Conservation (phyloP, 352 stramenopile genomes). For the Globisporangium viniferum region DNA sequence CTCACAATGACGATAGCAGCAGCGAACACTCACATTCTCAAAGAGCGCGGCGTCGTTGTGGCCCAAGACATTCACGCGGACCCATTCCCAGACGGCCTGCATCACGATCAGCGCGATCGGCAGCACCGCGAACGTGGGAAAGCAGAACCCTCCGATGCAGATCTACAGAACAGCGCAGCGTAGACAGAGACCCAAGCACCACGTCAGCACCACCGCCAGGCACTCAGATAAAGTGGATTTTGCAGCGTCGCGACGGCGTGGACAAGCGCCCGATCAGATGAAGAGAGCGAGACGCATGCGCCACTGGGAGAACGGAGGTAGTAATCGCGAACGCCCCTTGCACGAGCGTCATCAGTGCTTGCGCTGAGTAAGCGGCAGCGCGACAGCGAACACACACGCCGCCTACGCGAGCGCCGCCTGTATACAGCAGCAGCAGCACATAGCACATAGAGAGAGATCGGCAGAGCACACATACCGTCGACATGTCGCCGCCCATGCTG, state of each 20-base stretch:
- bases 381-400: not conserved
- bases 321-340: not conserved
- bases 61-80: conserved; percentile 62
- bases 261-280: not conserved
- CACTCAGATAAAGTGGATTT: not conserved
- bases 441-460: conserved; percentile 4
- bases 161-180: conserved; percentile 39
- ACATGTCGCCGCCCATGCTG: conserved; percentile 16
- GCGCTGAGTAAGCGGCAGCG: not conserved
- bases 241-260: not conserved
- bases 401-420: not conserved
- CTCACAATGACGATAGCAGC: not conserved
- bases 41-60: conserved; percentile 45
- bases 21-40: conserved; percentile 31
- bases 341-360: not conserved
- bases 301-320: not conserved
- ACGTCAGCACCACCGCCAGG: not conserved
- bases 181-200: not conserved
- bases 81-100: conserved; percentile 66
- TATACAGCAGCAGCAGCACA: not conserved
- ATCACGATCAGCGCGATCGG: conserved; percentile 70
- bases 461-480: conserved; percentile 18
- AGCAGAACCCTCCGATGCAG: conserved; percentile 75
- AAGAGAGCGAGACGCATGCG: conserved; percentile 1
- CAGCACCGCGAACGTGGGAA: conserved; percentile 73